Base-by-base conservation (phyloP, 805 yeast species). In the Blastobotrys chiropterorum region DNA sequence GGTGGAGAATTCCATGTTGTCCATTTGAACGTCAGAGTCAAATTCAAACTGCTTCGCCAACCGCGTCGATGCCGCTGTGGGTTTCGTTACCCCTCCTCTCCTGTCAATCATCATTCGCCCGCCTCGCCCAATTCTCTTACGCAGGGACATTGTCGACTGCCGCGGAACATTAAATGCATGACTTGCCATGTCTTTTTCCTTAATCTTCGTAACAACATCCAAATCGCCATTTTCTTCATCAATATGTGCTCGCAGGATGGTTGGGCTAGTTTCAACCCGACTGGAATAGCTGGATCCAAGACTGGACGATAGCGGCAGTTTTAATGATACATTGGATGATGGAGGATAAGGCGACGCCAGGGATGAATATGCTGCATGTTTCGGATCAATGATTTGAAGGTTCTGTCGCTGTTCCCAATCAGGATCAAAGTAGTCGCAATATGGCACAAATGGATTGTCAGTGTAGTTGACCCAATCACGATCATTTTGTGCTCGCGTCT, bases 401-500 rank as follows among this genome's bases (percentile, higher is more conserved):
- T 53, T 38, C 17, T 52, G 7, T 17, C 54, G 31, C 3, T 53
- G 57, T n/a, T 53, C 53, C 14, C 48, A 51, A 34, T 74, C 73
- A 22, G 82, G 78, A 48, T 81, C 74, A 4, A 83, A 76, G 49
- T 88, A 77, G 56, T 86, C 82, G 65, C 88, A 84, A 51, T 78
- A 82, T 13, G 97, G 97, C 62, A 83, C 86, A 62, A 80, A 80
- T 14, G 94, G 85, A 69, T 86, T 90, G 70, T 90, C 96, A 2
- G 97, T 86, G 49, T 86, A 74, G 63, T 94, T 94, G 58, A 86
- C 79, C 80, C 83, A 90, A 56, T 76, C 77, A n/a, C 57, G 56
- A 62, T 86, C 90, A 55, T 76, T 79, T 56, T 83, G 77, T 58
- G 80, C 64, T 51, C 81, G 80, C 43, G 95, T 73, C 56, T 85